phyloP scores from a whole-genome alignment of 139 green algal genomes.

The Volvox africanus region DNA sequence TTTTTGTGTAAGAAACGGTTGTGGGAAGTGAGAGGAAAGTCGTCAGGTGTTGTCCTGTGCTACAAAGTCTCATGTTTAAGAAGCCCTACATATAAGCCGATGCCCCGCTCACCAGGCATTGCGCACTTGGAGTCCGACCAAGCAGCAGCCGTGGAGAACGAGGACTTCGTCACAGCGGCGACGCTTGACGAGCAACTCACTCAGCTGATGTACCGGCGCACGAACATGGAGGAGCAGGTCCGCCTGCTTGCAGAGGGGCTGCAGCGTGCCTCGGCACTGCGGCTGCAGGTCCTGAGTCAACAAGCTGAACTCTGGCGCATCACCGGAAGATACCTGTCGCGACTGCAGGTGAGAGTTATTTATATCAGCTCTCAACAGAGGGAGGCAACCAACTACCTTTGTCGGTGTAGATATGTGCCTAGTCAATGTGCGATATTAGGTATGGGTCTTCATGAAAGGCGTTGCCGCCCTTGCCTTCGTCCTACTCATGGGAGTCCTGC shows the following conservation, averaged over 20 bases:
- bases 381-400: background rate
- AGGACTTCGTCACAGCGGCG: conserved; percentile 68
- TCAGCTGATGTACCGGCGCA: background rate
- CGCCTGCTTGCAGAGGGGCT: background rate
- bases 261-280: background rate
- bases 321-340: background rate
- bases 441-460: no score
- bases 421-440: no score
- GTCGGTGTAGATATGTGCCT: no score
- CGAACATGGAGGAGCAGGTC: background rate
- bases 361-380: background rate
- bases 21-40: no score
- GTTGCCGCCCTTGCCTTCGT: background rate
- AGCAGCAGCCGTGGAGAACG: conserved; percentile 59
- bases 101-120: background rate
- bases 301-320: background rate
- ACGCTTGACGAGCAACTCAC: conserved; percentile 60
- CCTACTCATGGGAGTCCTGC: no score
- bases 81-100: no score
- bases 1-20: no score
- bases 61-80: no score
- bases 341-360: conserved; percentile 13
- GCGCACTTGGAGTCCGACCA: conserved; percentile 50
- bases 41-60: no score
- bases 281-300: background rate